Conservation (phyloP, 495 filamentous ascomycete genomes). For the Penicillium desertorum region DNA sequence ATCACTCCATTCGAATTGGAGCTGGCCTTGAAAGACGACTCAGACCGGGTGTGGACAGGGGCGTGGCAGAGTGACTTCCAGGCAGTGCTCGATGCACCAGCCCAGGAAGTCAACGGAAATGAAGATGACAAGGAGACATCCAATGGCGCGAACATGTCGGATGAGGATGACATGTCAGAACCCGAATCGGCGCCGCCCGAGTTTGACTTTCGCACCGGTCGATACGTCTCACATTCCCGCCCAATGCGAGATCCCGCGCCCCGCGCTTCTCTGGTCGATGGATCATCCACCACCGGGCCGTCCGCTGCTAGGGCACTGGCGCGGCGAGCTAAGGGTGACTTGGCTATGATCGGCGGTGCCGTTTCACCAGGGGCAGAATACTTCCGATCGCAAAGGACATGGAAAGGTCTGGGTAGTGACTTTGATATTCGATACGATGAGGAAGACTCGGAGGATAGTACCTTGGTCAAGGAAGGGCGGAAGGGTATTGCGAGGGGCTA, state of each 20-base stretch:
- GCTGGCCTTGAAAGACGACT: conserved; percentile 68
- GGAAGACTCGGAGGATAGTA: conserved; percentile 49
- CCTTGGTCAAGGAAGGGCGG: conserved; percentile 74
- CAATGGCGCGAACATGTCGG: conserved; percentile 28
- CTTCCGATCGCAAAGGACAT: conserved; percentile 76
- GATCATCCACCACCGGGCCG: conserved; percentile 30
- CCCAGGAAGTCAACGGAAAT: conserved; percentile 21
- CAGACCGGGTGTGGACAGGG: conserved; percentile 70
- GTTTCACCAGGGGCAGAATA: conserved; percentile 91
- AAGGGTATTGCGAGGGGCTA: conserved; percentile 91
- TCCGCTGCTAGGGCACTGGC: conserved; percentile 50
- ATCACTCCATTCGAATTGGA: conserved; percentile 91
- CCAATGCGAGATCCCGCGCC: conserved; percentile 63
- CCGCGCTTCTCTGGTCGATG: conserved; percentile 35
- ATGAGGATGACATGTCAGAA: conserved; percentile 54
- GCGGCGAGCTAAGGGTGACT: conserved; percentile 62
- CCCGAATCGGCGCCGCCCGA: conserved; percentile 76
- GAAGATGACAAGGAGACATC: conserved; percentile 20
- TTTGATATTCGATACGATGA: conserved; percentile 69
- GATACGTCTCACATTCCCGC: conserved; percentile 76
- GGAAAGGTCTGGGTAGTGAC: conserved; percentile 90
- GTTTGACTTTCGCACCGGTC: conserved; percentile 87
- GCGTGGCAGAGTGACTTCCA: conserved; percentile 77
- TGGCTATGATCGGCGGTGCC: conserved; percentile 74
- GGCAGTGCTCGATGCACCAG: conserved; percentile 46